Evolutionary conservation across 345 rosid species (phyloP), one percentile per base, ranked within the genome.

Genomic region (Clausena lansium): DNA sequence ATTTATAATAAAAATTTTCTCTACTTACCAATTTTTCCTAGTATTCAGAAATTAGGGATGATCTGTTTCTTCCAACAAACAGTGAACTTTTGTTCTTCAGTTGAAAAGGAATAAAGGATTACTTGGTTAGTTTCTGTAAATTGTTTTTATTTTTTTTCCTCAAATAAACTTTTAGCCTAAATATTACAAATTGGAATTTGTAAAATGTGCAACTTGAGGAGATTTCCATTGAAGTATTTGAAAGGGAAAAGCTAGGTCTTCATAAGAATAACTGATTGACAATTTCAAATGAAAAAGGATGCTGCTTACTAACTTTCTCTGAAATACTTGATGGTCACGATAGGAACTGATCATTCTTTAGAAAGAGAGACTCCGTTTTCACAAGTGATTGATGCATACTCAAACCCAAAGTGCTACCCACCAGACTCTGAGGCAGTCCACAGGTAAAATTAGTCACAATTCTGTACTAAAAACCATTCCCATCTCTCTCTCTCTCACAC

Each of bases 371-470:
- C 88, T 64, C 83, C 76, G 69, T 85, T 88, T 74, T 82, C 84
- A 78, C 87, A 80, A 88, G 97, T 92, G 78, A 88, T 94, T 55
- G 85, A 89, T 78, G 99, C 99, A 32, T 96, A 94, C 83, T 78
- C 83, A 86, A 90, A 88, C 74, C 98, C 97, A 50, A 92, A 90
- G 83, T 90, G 97, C 81, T 91, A 92, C 86, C 76, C 83, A 38
- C 95, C 94, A 72, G 93, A 91, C 82, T 92, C 99, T 33, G 89
- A 83, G 75, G 83, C 70, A 55, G 92, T 90, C 76, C 78, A 81
- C 76, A 82, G 92, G 99, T 95, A 79, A 85, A 72, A 61, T 59
- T 55, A 35, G 27, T 77, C 81, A 54, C 45, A 45, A 58, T 72
- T 28, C 24, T 77, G 81, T 72, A 27, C 24, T 45, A 47, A 17